A percentile compares a stretch with the other conserved stretches of the same genome.
These are phyloP conservation scores for Phaeosphaeria sp. DNA, from an alignment of 2,329 filamentous ascomycete genomes.

Conservation along the genomic window DNA sequence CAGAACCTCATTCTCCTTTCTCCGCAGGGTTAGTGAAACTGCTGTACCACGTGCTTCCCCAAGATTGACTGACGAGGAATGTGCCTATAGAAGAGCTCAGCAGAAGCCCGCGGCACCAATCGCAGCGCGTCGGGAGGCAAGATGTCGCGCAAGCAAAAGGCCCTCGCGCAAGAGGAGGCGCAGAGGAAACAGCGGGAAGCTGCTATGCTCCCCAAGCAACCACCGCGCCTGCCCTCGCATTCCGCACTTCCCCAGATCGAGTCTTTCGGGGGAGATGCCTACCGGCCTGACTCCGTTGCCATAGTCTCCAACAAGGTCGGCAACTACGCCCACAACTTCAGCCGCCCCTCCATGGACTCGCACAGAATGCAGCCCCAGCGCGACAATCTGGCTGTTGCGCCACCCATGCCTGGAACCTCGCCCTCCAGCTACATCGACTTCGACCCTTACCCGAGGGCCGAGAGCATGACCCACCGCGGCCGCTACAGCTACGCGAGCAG, in stretches of 20 bases:
- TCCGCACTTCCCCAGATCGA: constrained; percentile 58
- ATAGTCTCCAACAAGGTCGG: constrained; percentile 66
- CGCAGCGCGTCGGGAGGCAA: constrained; percentile 43
- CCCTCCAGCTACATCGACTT: constrained; percentile 59
- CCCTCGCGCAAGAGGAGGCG: constrained; percentile 58
- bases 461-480: constrained; percentile 96
- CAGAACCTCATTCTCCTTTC: constrained; percentile 46
- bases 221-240: constrained; percentile 64
- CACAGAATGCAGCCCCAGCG: constrained; percentile 46
- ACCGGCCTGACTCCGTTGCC: constrained; percentile 66
- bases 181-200: constrained; percentile 63
- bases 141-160: constrained; percentile 65
- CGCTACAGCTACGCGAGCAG: constrained; percentile 96
- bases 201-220: constrained; percentile 62
- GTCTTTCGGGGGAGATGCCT: constrained; percentile 68
- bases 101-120: constrained; percentile 32
- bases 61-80: neutral
- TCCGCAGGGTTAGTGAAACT: constrained; percentile 35
- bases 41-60: neutral
- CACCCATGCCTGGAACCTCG: constrained; percentile 60
- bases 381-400: constrained; percentile 49
- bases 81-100: constrained; percentile 20
- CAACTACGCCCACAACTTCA: constrained; percentile 42
- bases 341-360: constrained; percentile 43
- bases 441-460: constrained; percentile 81